Evolutionary conservation across 306 rosid species (phyloP).

Genomic region (Lablab purpureus): DNA sequence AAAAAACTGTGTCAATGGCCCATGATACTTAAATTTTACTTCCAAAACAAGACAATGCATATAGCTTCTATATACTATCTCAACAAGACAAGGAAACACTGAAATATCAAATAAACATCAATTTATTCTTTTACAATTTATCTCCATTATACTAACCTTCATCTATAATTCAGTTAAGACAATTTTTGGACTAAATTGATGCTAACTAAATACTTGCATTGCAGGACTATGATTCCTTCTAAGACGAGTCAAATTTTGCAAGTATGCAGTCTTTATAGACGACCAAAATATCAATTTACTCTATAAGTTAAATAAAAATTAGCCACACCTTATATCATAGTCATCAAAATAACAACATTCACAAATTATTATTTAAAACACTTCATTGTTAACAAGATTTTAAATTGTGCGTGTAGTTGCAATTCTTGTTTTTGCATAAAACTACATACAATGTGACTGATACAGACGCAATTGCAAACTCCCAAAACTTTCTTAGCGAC

Average conservation of each 20-base stretch:
- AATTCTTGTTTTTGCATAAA: not conserved
- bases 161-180: not conserved
- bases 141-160: slow-evolving; percentile 21
- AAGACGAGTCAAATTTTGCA: slow-evolving; percentile 1
- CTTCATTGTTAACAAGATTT: not conserved
- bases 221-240: slow-evolving; percentile 7
- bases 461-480: not conserved
- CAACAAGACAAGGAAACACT: not conserved
- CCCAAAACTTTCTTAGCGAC: too few relatives aligned
- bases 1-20: not conserved
- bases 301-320: not conserved
- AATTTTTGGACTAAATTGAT: slow-evolving; percentile 21
- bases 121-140: not conserved
- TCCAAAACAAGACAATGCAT: slow-evolving; percentile 15
- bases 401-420: not conserved
- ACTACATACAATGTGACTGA: not conserved
- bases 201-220: not conserved
- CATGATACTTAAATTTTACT: not conserved
- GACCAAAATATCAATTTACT: slow-evolving; percentile 16
- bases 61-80: slow-evolving; percentile 7
- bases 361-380: not conserved
- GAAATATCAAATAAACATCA: slow-evolving; percentile 3
- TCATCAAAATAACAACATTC: not conserved
- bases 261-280: not conserved
- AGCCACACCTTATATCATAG: not conserved